Evolutionary conservation across 805 yeast species (phyloP), one percentile per base, ranked within the genome.

Genomic region (Cyberlindnera americana): DNA sequence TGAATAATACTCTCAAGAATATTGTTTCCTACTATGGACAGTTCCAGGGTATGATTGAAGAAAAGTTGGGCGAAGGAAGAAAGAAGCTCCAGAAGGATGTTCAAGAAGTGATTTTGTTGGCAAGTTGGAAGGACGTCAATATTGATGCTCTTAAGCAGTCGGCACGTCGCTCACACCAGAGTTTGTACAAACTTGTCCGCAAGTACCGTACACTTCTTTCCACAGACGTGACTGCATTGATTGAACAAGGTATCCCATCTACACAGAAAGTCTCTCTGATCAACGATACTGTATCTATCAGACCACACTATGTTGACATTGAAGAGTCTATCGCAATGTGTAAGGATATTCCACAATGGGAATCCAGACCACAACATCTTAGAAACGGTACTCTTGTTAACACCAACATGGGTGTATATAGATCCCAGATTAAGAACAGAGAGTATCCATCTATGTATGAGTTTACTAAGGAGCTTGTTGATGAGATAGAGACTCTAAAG

Each of bases 111-210:
- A 88, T 93, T 30, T 64, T 87, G 32, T 69, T 93, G 13, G 97
- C 99, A 2, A 86, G 96, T 54, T 95, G 98, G 98, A 89, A 90
- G 52, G 99, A 93, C 64, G 90, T 89, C 11, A 95, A 93, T 54
- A 77, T 89, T 31, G 95, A 85, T 56, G 96, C 99, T 0, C 70
- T 93, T 53, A 89, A 87, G 51, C 97, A 90, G 62, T 87, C 96
- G 62, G 93, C 99, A 6, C 79, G 88, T 48, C 77, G 83, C 34
- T 89, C 97, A 1, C 99, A 95, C 56, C 77, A 78, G 48, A 78
- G 72, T 51, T 77, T 93, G 38, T 91, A 82, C 75, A 93, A 89
- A 61, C 59, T 85, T 37, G 83, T 91, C 10, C 73, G 89, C 42
- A 88, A 88, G 59, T 93, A 86, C 58, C 76, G 98, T 38, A 72